Base-by-base conservation (phyloP, 257 asterid genomes). In the Petunia secreta region DNA sequence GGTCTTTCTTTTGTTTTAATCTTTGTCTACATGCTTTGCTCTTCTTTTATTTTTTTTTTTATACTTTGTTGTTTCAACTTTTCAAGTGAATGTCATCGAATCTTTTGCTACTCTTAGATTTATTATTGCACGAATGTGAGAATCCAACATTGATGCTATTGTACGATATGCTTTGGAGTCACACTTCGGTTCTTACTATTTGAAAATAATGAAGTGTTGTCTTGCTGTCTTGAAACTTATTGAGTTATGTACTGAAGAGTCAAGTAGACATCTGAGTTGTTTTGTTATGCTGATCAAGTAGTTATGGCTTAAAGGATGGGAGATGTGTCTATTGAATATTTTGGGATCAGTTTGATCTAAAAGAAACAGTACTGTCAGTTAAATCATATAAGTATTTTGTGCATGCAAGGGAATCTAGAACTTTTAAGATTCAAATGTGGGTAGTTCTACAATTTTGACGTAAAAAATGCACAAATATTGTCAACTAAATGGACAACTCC, bases 321-420 rank as follows among this genome's bases (percentile, higher is more conserved):
- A 5, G 9, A 46, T 69, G 10, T 16, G 76, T 44, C 58, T 69
- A 69, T 69, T 1, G 4, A 16, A 44, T 69, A 3, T 44, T 69
- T 16, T 68, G 57, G 75, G 58, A 68, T 43, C 41, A 69, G 10
- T 50, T 9, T 69, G 76, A 69, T 69, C 57, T 46, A 54, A 69
- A 69, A 69, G 58, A 46, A 69, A 16, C 25, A 68, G 39, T 67
- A 43, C 53, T 43, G 39, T 16, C 9, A 69, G 76, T 69, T 69
- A 46, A 9, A 46, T 8, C 76, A 69, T 69, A 69, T 69, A 69
- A 36, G 0, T 68, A n/a, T 68, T 44, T 4, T 68, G 16, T n/a
- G 40, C n/a, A 4, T 46, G 39, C 16, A 69, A 65, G 74, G 74
- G 44, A 40, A 65, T 14, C 52, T 69, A 46, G 41, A 34, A 46